Percentiles rank a stretch among this genome's conserved stretches.
Evolutionary conservation across 257 asterid genomes (phyloP).

Genomic region (Solanum etuberosum): DNA sequence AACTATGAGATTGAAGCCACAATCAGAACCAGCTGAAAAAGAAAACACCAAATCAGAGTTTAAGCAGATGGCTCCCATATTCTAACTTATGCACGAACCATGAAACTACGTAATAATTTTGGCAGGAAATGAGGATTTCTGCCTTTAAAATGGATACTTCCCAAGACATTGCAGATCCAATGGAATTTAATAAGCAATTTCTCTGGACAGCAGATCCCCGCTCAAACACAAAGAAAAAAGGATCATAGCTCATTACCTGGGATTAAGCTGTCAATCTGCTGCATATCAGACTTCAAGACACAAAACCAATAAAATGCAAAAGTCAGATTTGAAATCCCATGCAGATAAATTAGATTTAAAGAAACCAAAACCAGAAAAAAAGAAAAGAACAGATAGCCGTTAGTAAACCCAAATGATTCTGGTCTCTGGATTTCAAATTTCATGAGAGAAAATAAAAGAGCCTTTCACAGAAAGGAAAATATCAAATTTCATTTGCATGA

Average conservation of each 20-base stretch:
- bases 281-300: slow-evolving; percentile 62
- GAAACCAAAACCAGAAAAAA: not conserved
- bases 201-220: not conserved
- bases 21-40: slow-evolving; percentile 55
- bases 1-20: slow-evolving; percentile 76
- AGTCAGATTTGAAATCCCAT: not conserved
- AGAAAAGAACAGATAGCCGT: not conserved
- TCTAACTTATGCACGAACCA: not conserved
- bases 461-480: not conserved
- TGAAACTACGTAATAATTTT: not conserved
- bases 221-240: not conserved
- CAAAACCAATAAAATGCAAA: slow-evolving; percentile 8
- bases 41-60: slow-evolving; percentile 1
- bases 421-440: not conserved
- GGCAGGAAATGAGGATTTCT: not conserved
- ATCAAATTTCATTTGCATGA: not conserved
- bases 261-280: slow-evolving; percentile 47
- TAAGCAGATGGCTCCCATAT: not conserved
- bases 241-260: slow-evolving; percentile 40
- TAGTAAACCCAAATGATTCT: not conserved
- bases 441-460: not conserved
- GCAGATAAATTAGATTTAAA: not conserved
- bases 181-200: not conserved
- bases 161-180: not conserved
- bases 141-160: not conserved